Evolutionary conservation across 208 protist genomes (phyloP), one percentile per base, ranked within the genome.

Genomic region (Vickermania ingenoplastis): DNA sequence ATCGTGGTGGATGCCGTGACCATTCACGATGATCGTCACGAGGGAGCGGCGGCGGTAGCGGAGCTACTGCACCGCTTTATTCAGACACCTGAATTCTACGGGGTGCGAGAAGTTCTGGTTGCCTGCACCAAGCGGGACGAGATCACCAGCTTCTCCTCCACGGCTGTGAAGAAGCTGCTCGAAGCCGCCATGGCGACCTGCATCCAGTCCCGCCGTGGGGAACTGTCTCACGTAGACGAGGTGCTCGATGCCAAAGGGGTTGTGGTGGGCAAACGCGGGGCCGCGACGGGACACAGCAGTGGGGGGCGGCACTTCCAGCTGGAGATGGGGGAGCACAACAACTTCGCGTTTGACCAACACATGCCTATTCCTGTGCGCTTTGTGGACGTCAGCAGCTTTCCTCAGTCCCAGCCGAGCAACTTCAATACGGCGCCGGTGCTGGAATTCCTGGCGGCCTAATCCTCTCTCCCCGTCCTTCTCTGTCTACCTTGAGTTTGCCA

Each of bases 111-210:
- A 17, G 26, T 95, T 0, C 53, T 89, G 7, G 67, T 95, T 30
- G 84, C 75, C n/a, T 89, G 81, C 54, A 92, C 75, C 4, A 90
- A 92, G 61, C 77, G 88, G 0, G 88, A 95, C 53, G 84, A 91
- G 58, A 31, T 89, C 1, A 91, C 83, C 29, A 89, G 81, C 66
- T 95, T 91, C 71, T 71, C 80, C 28, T 31, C 79, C n/a, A 82
- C 79, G 54, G 77, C 84, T 31, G 78, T 92, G 54, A 70, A 71
- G 2, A 82, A 79, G 63, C 51, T 95, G 41, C 65, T 95, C 14
- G 86, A 93, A 67, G 59, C 54, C 41, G 80, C 79, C 24, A 80
- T 93, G 59, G 77, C 69, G 23, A 58, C 59, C 31, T 73, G 60
- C 48, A 51, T 90, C 31, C 57, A 53, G 27, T 77, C 86, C 2